Percentiles rank a stretch among this genome's conserved stretches.
Evolutionary conservation across 2,329 filamentous ascomycete genomes (phyloP).

Genomic region (Plenodomus biglobosus): DNA sequence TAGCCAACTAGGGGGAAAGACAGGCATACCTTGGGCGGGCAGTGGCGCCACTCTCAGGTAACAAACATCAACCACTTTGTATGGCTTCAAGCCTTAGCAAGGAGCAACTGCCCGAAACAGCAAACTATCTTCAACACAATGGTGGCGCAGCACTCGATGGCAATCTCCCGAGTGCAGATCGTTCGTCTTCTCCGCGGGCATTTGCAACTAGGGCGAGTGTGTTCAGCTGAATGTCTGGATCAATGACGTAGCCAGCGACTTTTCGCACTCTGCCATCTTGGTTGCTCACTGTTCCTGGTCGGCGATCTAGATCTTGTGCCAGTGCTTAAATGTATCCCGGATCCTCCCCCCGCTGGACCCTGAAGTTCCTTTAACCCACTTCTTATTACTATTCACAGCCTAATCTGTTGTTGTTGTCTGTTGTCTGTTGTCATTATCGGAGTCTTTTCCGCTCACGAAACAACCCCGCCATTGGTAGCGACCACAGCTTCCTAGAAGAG

Average conservation of each 20-base stretch:
- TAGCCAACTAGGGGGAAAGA: too few relatives aligned
- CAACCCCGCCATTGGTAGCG: background rate
- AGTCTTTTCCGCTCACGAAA: background rate
- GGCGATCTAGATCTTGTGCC: background rate
- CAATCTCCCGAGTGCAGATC: background rate
- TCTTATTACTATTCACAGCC: too few relatives aligned
- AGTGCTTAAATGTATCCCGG: background rate
- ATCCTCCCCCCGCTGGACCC: background rate
- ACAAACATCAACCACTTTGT: too few relatives aligned
- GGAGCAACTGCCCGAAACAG: background rate
- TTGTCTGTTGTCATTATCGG: background rate
- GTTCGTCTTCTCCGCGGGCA: background rate
- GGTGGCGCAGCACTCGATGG: background rate
- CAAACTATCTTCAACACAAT: constrained; percentile 2
- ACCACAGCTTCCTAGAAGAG: background rate
- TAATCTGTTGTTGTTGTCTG: background rate
- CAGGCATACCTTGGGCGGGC: too few relatives aligned
- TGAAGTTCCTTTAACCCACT: background rate
- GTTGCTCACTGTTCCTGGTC: background rate
- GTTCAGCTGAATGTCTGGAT: background rate
- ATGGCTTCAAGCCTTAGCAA: background rate
- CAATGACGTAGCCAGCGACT: background rate
- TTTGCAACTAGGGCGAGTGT: background rate
- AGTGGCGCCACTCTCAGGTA: too few relatives aligned
- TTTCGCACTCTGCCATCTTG: background rate